Conservation (phyloP, 78 protist species). For the Dictyostelium intermedium region DNA sequence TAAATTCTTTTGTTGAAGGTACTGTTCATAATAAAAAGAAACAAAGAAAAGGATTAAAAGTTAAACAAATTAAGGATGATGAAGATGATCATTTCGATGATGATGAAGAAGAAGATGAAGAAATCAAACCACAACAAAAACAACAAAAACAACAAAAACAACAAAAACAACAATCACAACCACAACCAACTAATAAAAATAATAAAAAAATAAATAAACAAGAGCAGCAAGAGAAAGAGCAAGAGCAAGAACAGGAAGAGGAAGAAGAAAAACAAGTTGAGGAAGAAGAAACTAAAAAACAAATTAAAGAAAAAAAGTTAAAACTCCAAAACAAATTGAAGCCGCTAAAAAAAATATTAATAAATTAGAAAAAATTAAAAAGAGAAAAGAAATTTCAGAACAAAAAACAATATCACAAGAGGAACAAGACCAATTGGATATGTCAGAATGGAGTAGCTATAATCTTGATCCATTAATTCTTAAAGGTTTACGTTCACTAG, state of each 20-base stretch:
- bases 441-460: constrained; percentile 51
- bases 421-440: constrained; percentile 20
- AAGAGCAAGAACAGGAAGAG: neutral
- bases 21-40: neutral
- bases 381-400: constrained; percentile 7
- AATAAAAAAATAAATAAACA: neutral
- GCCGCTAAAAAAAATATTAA: neutral
- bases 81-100: neutral
- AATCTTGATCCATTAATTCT: constrained; percentile 49
- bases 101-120: neutral
- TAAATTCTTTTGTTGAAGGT: neutral
- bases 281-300: neutral
- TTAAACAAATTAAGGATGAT: neutral
- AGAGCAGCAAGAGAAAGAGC: neutral
- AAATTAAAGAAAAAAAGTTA: neutral
- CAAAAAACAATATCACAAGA: constrained; percentile 4
- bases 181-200: neutral
- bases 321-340: neutral
- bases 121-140: neutral
- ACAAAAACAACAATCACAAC: neutral
- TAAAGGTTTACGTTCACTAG: constrained; percentile 58
- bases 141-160: neutral
- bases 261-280: neutral
- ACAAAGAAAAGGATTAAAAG: neutral
- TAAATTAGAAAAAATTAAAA: constrained; percentile 1